These are phyloP conservation scores for Hemileccinum rubropunctum DNA, from an alignment of 768 basidiomycete species.

Conservation along the genomic window DNA sequence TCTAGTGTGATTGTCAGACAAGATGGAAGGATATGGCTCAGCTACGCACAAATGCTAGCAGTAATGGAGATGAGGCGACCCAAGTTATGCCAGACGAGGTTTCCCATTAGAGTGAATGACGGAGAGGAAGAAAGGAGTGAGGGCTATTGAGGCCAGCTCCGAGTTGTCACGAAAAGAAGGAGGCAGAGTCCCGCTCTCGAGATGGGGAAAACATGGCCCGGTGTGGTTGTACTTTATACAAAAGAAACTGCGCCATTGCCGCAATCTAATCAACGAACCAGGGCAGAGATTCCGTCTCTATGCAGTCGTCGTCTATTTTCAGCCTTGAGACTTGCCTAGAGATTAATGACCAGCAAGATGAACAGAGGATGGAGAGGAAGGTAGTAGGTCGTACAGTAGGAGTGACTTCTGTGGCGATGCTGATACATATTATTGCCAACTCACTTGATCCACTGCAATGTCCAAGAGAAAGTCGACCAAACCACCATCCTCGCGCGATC, in stretches of 20 bases:
- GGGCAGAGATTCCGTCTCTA: background rate
- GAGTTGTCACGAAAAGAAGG: background rate
- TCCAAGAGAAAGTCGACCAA: slow-evolving; percentile 33
- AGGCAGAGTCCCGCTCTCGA: too few species aligned
- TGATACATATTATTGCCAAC: too few species aligned
- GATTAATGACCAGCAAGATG: background rate
- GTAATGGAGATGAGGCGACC: slow-evolving; percentile 66
- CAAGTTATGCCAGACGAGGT: slow-evolving; percentile 79
- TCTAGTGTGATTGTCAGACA: slow-evolving; percentile 41
- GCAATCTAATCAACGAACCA: background rate
- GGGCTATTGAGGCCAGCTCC: slow-evolving; percentile 21
- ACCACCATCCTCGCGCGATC: slow-evolving; percentile 34
- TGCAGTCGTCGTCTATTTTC: too few species aligned
- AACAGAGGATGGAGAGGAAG: too few species aligned
- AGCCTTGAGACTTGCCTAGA: too few species aligned
- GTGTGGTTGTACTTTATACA: too few species aligned
- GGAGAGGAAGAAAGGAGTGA: slow-evolving; percentile 3
- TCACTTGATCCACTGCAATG: slow-evolving; percentile 9
- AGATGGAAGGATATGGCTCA: background rate
- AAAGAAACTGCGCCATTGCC: too few species aligned
- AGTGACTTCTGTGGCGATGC: too few species aligned
- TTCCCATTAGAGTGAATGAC: slow-evolving; percentile 54
- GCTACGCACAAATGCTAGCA: slow-evolving; percentile 69
- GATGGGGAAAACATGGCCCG: too few species aligned
- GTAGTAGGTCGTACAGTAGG: too few species aligned